Evolutionary conservation across 2,329 filamentous ascomycete genomes (phyloP).

Genomic region (Penicillium sp.): DNA sequence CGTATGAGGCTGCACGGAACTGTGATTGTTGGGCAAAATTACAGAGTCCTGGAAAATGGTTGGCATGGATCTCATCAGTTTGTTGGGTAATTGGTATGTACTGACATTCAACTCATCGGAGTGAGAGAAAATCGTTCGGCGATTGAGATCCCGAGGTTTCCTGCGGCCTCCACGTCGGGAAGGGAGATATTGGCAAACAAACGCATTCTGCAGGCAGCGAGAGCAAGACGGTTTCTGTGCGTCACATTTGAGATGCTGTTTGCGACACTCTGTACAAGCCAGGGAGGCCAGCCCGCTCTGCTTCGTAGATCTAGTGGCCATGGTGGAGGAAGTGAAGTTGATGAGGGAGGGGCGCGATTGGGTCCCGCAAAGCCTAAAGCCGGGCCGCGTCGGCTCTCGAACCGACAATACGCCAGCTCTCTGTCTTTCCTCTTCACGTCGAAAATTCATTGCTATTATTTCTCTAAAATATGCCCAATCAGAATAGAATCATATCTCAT

Average conservation of each 20-base stretch:
- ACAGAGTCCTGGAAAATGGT: slow-evolving; percentile 9
- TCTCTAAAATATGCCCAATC: neutral
- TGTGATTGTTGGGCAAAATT: slow-evolving; percentile 1
- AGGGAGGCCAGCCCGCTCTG: slow-evolving; percentile 33
- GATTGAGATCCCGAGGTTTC: slow-evolving; percentile 27
- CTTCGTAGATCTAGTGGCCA: slow-evolving; percentile 22
- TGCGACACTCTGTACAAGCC: slow-evolving; percentile 48
- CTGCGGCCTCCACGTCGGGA: slow-evolving; percentile 62
- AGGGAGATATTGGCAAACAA: slow-evolving; percentile 66
- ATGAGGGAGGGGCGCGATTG: neutral
- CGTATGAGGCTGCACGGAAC: slow-evolving; percentile 16
- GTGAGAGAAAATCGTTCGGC: slow-evolving; percentile 10
- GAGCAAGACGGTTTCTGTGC: slow-evolving; percentile 62
- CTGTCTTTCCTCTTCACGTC: neutral
- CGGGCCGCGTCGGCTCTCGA: neutral
- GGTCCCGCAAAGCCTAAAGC: neutral
- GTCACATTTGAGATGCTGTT: slow-evolving; percentile 71
- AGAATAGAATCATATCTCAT: slow-evolving; percentile 1
- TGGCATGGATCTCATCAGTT: neutral
- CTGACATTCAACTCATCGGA: slow-evolving; percentile 13
- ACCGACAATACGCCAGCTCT: neutral
- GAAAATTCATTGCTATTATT: neutral
- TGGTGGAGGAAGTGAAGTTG: slow-evolving; percentile 1
- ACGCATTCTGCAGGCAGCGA: slow-evolving; percentile 58
- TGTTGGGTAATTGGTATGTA: neutral